A percentile compares a stretch with the other conserved stretches of the same genome.
Evolutionary conservation across 2,329 filamentous ascomycete genomes (phyloP).

Genomic region (Dactylellina sp.): DNA sequence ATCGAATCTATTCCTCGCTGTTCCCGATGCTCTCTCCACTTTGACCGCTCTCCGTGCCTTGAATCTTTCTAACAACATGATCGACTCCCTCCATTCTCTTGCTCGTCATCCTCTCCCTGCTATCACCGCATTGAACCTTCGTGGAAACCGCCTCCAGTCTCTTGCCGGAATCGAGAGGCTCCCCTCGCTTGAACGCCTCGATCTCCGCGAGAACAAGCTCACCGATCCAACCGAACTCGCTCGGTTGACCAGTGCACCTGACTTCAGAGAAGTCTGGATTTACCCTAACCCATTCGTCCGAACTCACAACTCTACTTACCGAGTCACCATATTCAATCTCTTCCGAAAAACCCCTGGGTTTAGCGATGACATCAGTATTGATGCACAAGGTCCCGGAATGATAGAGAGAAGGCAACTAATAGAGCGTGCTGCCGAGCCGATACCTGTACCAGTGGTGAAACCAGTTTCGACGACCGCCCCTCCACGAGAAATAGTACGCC

Average conservation of each 20-base stretch:
- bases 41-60: constrained; percentile 89
- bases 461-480: constrained; percentile 63
- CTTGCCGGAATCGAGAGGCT: constrained; percentile 91
- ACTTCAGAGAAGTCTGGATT: constrained; percentile 92
- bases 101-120: constrained; percentile 87
- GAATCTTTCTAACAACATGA: constrained; percentile 97
- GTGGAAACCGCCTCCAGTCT: constrained; percentile 86
- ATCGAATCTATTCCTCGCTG: constrained; percentile 90
- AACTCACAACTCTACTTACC: constrained; percentile 80
- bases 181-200: constrained; percentile 86
- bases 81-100: constrained; percentile 89
- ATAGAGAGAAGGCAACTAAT: constrained; percentile 85
- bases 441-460: constrained; percentile 81
- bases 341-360: constrained; percentile 92
- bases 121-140: constrained; percentile 90
- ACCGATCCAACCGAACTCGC: constrained; percentile 92
- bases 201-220: constrained; percentile 88
- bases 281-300: constrained; percentile 91
- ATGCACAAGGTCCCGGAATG: constrained; percentile 84
- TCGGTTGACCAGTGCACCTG: constrained; percentile 86
- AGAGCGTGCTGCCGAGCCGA: constrained; percentile 80
- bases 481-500: constrained; percentile 47
- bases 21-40: constrained; percentile 88
- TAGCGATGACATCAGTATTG: constrained; percentile 88
- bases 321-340: constrained; percentile 92